A percentile compares a stretch with the other conserved stretches of the same genome.
phyloP scores from a whole-genome alignment of 2,329 filamentous ascomycete species.

The Clonostachys rhizophaga region DNA sequence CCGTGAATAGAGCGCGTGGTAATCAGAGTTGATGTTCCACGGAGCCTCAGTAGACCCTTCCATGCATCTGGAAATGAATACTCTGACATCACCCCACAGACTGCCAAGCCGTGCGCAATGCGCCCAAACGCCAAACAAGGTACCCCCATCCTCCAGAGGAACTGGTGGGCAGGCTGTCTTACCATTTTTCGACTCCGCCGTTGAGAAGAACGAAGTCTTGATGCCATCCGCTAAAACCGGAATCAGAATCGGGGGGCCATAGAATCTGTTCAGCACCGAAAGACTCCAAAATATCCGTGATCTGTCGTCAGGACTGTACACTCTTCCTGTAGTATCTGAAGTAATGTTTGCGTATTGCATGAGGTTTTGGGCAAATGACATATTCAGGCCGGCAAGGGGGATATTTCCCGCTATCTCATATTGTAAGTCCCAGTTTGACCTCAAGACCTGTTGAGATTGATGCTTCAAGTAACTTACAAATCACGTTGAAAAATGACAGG shows the following conservation, averaged over 20 bases:
- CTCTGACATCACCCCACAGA: neutral
- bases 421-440: neutral
- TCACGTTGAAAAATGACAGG: neutral
- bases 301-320: neutral
- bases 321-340: neutral
- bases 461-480: neutral
- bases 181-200: neutral
- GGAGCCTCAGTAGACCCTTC: neutral
- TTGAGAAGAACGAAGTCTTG: neutral
- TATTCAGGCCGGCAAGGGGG: neutral
- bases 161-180: neutral
- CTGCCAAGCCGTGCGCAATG: neutral
- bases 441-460: too few species aligned
- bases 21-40: neutral
- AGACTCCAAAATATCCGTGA: conserved; percentile 1
- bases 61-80: conserved; percentile 1
- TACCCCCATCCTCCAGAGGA: neutral
- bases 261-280: neutral
- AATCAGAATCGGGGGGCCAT: neutral
- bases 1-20: neutral
- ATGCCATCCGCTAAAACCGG: neutral
- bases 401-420: neutral
- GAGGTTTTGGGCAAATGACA: neutral
- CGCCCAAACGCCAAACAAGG: neutral
- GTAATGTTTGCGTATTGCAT: neutral